A percentile compares a stretch with the other conserved stretches of the same genome.
phyloP scores from a whole-genome alignment of 257 asterid genomes.

The Nicotiana paniculata region DNA sequence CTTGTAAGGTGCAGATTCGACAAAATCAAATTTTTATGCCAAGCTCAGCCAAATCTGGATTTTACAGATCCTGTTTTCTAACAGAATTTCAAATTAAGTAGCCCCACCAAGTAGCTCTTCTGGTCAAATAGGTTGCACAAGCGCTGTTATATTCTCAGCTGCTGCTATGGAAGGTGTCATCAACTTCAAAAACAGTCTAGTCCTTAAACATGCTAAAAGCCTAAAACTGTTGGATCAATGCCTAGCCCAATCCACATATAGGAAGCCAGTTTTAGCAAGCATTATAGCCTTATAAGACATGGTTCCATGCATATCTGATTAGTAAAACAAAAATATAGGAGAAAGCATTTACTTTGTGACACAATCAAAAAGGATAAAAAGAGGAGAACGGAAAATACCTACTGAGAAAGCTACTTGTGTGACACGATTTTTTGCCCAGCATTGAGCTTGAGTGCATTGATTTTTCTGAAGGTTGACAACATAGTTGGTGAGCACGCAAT shows the following conservation, averaged over 20 bases:
- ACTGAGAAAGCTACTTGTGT: background rate
- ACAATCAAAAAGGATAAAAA: too few relatives aligned
- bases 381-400: background rate
- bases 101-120: background rate
- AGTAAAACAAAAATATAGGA: background rate
- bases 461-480: slow-evolving; percentile 44
- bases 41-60: background rate
- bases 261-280: background rate
- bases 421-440: background rate
- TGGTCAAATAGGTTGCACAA: background rate
- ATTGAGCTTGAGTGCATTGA: background rate
- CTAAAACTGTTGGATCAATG: background rate
- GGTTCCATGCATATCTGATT: background rate
- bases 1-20: background rate
- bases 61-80: background rate
- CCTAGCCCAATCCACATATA: background rate
- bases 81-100: background rate
- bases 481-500: slow-evolving; percentile 69
- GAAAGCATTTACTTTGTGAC: too few relatives aligned
- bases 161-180: background rate
- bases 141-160: background rate
- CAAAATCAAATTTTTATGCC: background rate
- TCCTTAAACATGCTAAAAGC: background rate
- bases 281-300: background rate
- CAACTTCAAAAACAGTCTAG: background rate